Evolutionary conservation across 441 rosid genomes (phyloP), one percentile per base, ranked within the genome.

Genomic region (Heliophila coronopifolia): DNA sequence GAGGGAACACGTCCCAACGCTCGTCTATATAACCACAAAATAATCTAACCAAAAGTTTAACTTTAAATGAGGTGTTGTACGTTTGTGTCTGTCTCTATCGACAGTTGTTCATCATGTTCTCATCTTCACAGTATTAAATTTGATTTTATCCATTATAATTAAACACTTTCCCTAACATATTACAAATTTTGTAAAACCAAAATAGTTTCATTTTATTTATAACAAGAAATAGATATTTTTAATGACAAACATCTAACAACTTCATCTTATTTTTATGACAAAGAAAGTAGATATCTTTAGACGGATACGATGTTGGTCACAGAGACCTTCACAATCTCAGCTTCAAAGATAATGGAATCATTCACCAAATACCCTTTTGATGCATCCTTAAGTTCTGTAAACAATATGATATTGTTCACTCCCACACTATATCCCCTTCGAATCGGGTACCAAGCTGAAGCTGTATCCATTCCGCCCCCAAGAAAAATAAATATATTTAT

Each of bases 321-420:
- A 24, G 65, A 65, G 53, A 58, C 60, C 34, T 58, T 58, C 17
- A 58, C 45, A 50, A 58, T 25, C 25, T 65, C 55, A 58, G 60
- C 70, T 65, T 65, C 65, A 45, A 65, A 58, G 50, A 65, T 25
- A 44, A 65, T 65, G 0, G 60, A 33, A 65, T 65, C 70, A 51
- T 58, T 52, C 50, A 58, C 60, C 55, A 43, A 37, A 38, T 45
- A 65, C 2, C 65, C 70, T 38, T 65, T 58, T 0, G 55, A 51
- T 23, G 26, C 0, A 32, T 65, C 43, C 0, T 30, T 23, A 30
- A 58, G 20, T 0, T 65, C 70, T 9, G 6, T 0, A 1, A 37
- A 2, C 33, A 13, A 8, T 45, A 65, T 65, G 19, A 65, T 65
- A 23, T 13, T 65, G 65, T 65, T 31, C 30, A 45, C 65, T 45